Evolutionary conservation across 352 stramenopile species (phyloP), one percentile per base, ranked within the genome.

Genomic region (Blastocystis sp.): DNA sequence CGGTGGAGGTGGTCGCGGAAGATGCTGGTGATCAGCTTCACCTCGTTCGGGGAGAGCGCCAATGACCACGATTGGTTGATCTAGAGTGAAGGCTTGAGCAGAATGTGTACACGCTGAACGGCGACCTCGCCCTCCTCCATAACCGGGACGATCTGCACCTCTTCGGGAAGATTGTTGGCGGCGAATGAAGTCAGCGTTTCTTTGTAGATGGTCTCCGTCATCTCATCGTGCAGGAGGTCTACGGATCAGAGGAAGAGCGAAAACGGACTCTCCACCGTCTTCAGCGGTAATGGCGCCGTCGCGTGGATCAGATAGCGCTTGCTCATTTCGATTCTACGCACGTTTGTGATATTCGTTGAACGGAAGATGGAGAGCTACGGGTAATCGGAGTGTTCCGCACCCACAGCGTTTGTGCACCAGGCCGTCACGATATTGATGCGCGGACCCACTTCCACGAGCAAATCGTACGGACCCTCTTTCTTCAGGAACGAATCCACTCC

Each of bases 361-460:
- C 96, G 92, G 92, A 95, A 99, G 91, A 99, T 98, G 80, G 95
- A 95, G 3, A 85, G 74, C 74, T 85, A 67, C 16, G 61, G 50
- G 45, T 55, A 16, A 50, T n/a, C 12, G 16, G n/a, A 26, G 26
- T 13, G 35, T 3, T 1, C 55, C 29, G 35, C 6, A 45, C 1
- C 50, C 59, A 97, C 94, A 31, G 97, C 97, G 91, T 99, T 99
- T 51, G 95, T 98, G 62, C 95, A 98, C 93, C 97, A 99, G 6
- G 97, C 96, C 13, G 96, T 98, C 19, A 95, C 97, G 91, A 99
- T 99, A 77, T 96, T 98, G 93, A 99, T 95, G 24, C 97, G 96
- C 33, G 97, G 97, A 21, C 97, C 97, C 77, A 99, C 96, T 92
- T 99, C 97, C 0, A 98, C 91, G 3, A 98, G 91, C n/a, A 76